Conservation (phyloP, 108 stramenopile species). For the Craspedostauros australis region DNA sequence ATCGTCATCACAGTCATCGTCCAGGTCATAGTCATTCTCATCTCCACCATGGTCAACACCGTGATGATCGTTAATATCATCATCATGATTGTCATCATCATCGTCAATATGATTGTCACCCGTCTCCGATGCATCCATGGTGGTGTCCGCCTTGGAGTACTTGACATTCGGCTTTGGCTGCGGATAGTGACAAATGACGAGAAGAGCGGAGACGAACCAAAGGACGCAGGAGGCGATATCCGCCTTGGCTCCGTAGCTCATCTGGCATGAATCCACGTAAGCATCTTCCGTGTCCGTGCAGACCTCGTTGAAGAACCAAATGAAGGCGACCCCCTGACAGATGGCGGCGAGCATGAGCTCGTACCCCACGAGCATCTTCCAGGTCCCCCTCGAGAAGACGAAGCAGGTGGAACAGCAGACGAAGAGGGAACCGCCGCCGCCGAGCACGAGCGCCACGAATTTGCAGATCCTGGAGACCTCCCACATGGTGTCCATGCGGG, state of each 20-base stretch:
- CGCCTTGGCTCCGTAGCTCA: slow-evolving; percentile 49
- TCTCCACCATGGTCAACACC: too few species aligned
- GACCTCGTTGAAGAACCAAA: slow-evolving; percentile 55
- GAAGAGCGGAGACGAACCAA: slow-evolving; percentile 37
- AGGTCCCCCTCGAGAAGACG: slow-evolving; percentile 46
- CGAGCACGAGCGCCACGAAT: slow-evolving; percentile 55
- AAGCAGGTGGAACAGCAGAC: slow-evolving; percentile 57
- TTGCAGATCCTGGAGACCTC: slow-evolving; percentile 36
- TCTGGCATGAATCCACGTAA: slow-evolving; percentile 29
- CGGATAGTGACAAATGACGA: slow-evolving; percentile 51
- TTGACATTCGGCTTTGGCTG: too few species aligned
- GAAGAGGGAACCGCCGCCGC: slow-evolving; percentile 60
- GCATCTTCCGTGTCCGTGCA: too few species aligned
- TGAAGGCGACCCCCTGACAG: slow-evolving; percentile 40
- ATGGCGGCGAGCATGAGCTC: slow-evolving; percentile 42
- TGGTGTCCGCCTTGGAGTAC: too few species aligned
- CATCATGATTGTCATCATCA: too few species aligned
- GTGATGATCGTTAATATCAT: too few species aligned
- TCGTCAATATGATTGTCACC: too few species aligned
- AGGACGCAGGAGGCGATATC: slow-evolving; percentile 41
- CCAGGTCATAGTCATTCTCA: too few species aligned
- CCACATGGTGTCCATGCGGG: slow-evolving; percentile 49
- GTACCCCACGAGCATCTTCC: slow-evolving; percentile 68
- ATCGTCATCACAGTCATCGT: too few species aligned
- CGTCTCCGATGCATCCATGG: too few species aligned